phyloP scores from a whole-genome alignment of 257 asterid genomes.

The Cinchona pubescens region DNA sequence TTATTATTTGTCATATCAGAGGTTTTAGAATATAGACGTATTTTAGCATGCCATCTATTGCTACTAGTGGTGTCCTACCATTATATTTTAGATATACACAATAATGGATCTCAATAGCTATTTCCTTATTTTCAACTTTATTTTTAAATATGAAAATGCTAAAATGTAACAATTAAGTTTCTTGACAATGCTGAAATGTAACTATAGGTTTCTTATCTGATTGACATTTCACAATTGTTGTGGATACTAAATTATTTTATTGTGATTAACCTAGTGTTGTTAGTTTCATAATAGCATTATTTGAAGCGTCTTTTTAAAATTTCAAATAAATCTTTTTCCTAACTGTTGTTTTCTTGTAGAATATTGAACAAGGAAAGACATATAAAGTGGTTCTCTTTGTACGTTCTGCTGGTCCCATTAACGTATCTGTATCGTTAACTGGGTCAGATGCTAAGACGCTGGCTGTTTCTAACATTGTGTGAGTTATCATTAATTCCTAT shows the following conservation, averaged over 20 bases:
- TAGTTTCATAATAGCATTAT: not conserved
- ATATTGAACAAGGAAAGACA: slow-evolving; percentile 80
- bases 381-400: slow-evolving; percentile 75
- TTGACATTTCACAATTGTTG: not conserved
- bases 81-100: not conserved
- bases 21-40: not conserved
- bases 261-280: not conserved
- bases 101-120: not conserved
- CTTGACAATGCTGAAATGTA: no score
- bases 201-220: not conserved
- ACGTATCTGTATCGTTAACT: slow-evolving; percentile 62
- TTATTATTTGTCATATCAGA: not conserved
- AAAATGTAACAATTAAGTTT: no score
- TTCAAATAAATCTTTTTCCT: slow-evolving; percentile 13
- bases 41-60: not conserved
- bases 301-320: not conserved
- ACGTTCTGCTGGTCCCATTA: slow-evolving; percentile 59
- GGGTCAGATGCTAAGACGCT: slow-evolving; percentile 55
- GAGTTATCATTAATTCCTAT: slow-evolving; percentile 28
- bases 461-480: slow-evolving; percentile 63
- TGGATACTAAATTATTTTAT: no score
- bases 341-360: slow-evolving; percentile 45
- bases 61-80: not conserved
- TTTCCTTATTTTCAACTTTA: not conserved
- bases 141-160: not conserved